These are phyloP conservation scores for Coemansia sp. DNA, from an alignment of 192 early-diverging fungal genomes.

Conservation along the genomic window DNA sequence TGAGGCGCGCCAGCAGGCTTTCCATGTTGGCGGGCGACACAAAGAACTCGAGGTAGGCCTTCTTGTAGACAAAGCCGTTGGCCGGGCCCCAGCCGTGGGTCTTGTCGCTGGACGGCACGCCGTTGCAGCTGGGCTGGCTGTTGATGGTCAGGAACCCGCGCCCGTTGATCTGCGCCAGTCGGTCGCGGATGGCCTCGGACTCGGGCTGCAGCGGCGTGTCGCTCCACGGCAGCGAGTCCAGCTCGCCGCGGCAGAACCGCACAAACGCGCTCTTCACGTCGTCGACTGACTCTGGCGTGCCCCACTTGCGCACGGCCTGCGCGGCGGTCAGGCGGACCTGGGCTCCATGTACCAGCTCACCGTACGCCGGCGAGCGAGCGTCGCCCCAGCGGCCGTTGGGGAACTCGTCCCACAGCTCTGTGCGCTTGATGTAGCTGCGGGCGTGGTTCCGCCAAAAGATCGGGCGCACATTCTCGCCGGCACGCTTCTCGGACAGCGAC, in stretches of 20 bases:
- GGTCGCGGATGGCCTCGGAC: constrained; percentile 64
- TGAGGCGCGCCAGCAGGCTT: constrained; percentile 55
- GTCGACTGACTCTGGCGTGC: constrained; percentile 53
- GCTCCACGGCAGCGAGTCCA: constrained; percentile 87
- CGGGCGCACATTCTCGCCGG: constrained; percentile 93
- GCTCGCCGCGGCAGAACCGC: constrained; percentile 72
- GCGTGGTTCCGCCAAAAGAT: constrained; percentile 98
- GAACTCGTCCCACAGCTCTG: constrained; percentile 95
- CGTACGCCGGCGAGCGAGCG: constrained; percentile 85
- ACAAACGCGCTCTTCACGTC: constrained; percentile 79
- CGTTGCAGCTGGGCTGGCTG: constrained; percentile 91
- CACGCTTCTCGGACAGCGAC: constrained; percentile 80
- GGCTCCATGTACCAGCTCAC: constrained; percentile 75
- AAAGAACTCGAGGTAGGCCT: constrained; percentile 97
- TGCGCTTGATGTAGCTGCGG: constrained; percentile 84
- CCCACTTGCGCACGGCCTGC: constrained; percentile 76
- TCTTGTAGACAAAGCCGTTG: constrained; percentile 94
- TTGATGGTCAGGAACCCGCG: constrained; percentile 94
- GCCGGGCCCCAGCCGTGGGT: constrained; percentile 91
- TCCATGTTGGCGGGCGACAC: constrained; percentile 65
- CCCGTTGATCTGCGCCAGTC: constrained; percentile 65
- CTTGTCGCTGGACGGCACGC: constrained; percentile 69
- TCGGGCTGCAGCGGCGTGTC: constrained; percentile 75
- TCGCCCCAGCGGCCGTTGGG: constrained; percentile 99
- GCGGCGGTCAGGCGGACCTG: constrained; percentile 74